These are phyloP conservation scores for Phytophthora pini DNA, from an alignment of 352 stramenopile genomes.

Conservation along the genomic window DNA sequence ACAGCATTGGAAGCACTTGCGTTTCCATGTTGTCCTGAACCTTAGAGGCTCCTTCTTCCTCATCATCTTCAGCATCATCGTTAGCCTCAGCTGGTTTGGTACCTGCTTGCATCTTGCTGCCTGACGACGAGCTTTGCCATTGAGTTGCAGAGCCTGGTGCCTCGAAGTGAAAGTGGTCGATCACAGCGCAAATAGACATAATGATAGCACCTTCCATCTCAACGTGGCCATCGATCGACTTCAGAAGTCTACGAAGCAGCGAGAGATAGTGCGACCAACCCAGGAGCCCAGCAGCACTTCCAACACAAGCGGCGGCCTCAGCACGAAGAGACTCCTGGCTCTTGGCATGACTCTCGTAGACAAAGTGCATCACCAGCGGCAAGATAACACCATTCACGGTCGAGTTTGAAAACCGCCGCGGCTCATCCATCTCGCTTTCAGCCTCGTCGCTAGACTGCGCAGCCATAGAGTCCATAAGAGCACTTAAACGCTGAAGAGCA, in stretches of 20 bases:
- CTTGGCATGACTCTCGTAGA: constrained; percentile 95
- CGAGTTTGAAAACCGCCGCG: constrained; percentile 79
- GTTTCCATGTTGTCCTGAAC: constrained; percentile 82
- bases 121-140: constrained; percentile 30
- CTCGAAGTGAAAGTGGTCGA: constrained; percentile 98
- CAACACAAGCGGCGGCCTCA: constrained; percentile 94
- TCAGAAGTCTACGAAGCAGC: constrained; percentile 92
- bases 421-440: constrained; percentile 19
- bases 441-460: constrained; percentile 31
- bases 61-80: constrained; percentile 30
- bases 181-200: constrained; percentile 91
- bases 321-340: constrained; percentile 92
- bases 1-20: constrained; percentile 87
- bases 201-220: constrained; percentile 94
- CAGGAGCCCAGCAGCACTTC: constrained; percentile 90
- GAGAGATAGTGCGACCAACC: constrained; percentile 97
- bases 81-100: constrained; percentile 13
- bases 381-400: constrained; percentile 95
- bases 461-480: constrained; percentile 85
- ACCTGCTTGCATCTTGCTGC: constrained; percentile 1
- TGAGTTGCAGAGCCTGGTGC: constrained; percentile 46
- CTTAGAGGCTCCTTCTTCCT: constrained; percentile 46
- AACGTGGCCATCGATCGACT: constrained; percentile 90
- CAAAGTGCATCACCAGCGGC: constrained; percentile 95
- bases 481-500: constrained; percentile 91